phyloP scores from a whole-genome alignment of 352 stramenopile species.

The Albugo laibachii region DNA sequence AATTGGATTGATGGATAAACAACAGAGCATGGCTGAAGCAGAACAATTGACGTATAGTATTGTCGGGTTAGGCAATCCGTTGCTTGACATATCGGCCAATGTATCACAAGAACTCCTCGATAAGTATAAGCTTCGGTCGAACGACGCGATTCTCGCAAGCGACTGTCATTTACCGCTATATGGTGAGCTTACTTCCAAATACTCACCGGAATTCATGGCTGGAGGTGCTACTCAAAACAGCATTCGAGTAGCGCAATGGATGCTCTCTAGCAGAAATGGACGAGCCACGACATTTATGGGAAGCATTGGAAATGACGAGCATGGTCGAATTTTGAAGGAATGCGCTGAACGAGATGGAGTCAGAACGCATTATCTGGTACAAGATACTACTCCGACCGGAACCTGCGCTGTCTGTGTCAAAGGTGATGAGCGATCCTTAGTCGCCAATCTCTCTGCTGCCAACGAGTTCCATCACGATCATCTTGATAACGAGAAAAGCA shows the following conservation, averaged over 20 bases:
- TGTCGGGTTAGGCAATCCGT: conserved; percentile 95
- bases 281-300: conserved; percentile 90
- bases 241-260: conserved; percentile 99
- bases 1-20: too few relatives aligned
- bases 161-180: conserved; percentile 96
- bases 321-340: conserved; percentile 82
- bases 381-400: conserved; percentile 84
- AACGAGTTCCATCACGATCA: conserved; percentile 96
- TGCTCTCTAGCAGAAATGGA: conserved; percentile 81
- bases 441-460: conserved; percentile 94
- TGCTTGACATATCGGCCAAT: conserved; percentile 95
- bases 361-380: conserved; percentile 93
- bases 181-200: conserved; percentile 82
- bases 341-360: conserved; percentile 91
- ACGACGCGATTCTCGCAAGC: conserved; percentile 96
- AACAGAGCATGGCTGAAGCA: too few relatives aligned
- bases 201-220: conserved; percentile 91
- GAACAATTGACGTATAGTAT: conserved; percentile 19
- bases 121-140: conserved; percentile 90
- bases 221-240: conserved; percentile 97
- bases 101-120: conserved; percentile 87
- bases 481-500: conserved; percentile 68
- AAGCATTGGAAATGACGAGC: conserved; percentile 90
- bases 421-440: conserved; percentile 89
- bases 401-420: conserved; percentile 96